Percentiles rank a stretch among this genome's conserved stretches.
Evolutionary conservation across 1,139 yeast genomes (phyloP).

Genomic region (Protomyces gravidus): DNA sequence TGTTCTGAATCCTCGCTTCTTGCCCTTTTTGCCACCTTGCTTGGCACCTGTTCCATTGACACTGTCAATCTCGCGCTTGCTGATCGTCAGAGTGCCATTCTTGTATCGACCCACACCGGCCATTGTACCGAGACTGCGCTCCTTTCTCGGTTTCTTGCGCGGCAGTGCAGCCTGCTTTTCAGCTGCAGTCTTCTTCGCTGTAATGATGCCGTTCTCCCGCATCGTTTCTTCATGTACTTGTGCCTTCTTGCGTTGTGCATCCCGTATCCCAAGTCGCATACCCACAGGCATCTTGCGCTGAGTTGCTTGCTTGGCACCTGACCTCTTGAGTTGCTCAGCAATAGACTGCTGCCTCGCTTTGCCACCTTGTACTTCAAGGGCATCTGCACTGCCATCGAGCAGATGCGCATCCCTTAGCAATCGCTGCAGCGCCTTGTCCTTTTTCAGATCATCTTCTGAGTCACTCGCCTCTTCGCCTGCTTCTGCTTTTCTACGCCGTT

Average conservation of each 20-base stretch:
- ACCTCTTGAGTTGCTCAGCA: conserved; percentile 5
- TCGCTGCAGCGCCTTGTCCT: conserved; percentile 30
- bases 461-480: conserved; percentile 12
- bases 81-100: conserved; percentile 19
- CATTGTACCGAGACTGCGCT: conserved; percentile 1
- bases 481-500: background rate
- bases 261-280: conserved; percentile 20
- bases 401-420: conserved; percentile 30
- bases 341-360: conserved; percentile 17
- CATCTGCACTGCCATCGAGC: conserved; percentile 21
- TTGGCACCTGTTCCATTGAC: conserved; percentile 14
- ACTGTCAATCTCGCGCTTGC: conserved; percentile 19
- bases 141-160: conserved; percentile 2
- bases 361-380: conserved; percentile 7
- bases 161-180: background rate
- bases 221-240: conserved; percentile 8
- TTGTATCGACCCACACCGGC: conserved; percentile 23
- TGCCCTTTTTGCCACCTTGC: conserved; percentile 8
- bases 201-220: conserved; percentile 24
- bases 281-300: conserved; percentile 25
- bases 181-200: conserved; percentile 6
- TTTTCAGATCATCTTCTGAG: conserved; percentile 26
- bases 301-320: conserved; percentile 14
- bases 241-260: conserved; percentile 11
- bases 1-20: conserved; percentile 22